A percentile compares a stretch with the other conserved stretches of the same genome.
phyloP scores from a whole-genome alignment of 495 filamentous ascomycete species.

The Gamarada debralockiae region DNA sequence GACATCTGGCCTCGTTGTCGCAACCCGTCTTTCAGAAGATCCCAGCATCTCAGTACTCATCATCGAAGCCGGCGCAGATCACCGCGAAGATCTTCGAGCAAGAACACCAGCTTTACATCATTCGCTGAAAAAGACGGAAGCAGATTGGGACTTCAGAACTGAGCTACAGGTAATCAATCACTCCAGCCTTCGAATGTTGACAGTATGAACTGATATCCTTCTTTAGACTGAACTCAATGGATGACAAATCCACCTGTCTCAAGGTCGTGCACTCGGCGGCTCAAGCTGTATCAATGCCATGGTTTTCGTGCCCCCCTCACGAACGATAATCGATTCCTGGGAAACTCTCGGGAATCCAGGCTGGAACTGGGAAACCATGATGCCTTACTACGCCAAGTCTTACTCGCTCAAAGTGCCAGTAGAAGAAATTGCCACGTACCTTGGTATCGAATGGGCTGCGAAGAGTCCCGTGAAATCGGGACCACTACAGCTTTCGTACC shows the following conservation, averaged over 20 bases:
- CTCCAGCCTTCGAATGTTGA: no score
- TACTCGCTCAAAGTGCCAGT: background rate
- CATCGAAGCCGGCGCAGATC: conserved; percentile 48
- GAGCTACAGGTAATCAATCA: conserved; percentile 44
- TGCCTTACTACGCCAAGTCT: conserved; percentile 41
- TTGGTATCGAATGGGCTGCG: background rate
- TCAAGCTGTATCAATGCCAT: conserved; percentile 56
- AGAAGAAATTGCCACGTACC: background rate
- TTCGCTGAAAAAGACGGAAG: conserved; percentile 39
- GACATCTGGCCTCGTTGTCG: conserved; percentile 80
- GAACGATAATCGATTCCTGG: conserved; percentile 59
- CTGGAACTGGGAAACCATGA: conserved; percentile 48
- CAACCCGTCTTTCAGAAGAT: conserved; percentile 44
- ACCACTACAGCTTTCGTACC: background rate
- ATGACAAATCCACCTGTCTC: conserved; percentile 50
- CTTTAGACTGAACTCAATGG: conserved; percentile 50
- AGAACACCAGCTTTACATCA: background rate
- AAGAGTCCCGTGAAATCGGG: background rate
- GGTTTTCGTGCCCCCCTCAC: conserved; percentile 52
- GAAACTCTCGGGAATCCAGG: conserved; percentile 31
- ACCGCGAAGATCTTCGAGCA: conserved; percentile 31
- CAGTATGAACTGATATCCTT: no score
- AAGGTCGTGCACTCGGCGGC: conserved; percentile 54
- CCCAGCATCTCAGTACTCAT: conserved; percentile 36
- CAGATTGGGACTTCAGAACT: conserved; percentile 51